Conservation (phyloP, 2,329 filamentous ascomycete genomes). For the Epicoccum sorghinum region DNA sequence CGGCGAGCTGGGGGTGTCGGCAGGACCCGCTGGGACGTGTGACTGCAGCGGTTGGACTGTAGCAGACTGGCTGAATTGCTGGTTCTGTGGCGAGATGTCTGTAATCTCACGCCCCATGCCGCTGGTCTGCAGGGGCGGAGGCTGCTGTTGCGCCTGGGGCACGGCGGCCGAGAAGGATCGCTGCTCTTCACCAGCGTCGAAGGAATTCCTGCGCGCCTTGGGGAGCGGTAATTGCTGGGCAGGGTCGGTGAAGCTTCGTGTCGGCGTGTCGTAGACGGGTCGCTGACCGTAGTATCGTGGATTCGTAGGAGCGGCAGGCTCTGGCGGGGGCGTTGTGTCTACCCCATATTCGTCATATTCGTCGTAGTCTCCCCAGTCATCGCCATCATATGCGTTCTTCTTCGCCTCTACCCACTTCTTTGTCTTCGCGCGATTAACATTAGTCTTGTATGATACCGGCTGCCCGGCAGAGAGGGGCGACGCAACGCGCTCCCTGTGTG, state of each 20-base stretch:
- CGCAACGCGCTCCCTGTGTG: constrained; percentile 36
- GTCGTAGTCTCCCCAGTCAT: constrained; percentile 81
- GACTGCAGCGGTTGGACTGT: constrained; percentile 58
- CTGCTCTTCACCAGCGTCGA: constrained; percentile 61
- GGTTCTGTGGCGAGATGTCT: constrained; percentile 47
- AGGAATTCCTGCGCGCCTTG: constrained; percentile 55
- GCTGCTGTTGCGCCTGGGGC: constrained; percentile 27
- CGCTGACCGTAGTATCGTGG: constrained; percentile 51
- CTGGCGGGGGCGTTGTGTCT: constrained; percentile 50
- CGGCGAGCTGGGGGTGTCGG: constrained; percentile 35
- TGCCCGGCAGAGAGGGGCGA: constrained; percentile 41
- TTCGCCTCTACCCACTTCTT: constrained; percentile 96
- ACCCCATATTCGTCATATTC: constrained; percentile 64
- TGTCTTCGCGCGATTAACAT: constrained; percentile 87
- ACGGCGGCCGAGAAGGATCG: constrained; percentile 54
- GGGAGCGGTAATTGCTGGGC: constrained; percentile 34
- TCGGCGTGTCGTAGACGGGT: constrained; percentile 25
- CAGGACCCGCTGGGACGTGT: constrained; percentile 49
- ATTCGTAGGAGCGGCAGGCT: constrained; percentile 49
- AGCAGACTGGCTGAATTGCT: constrained; percentile 58
- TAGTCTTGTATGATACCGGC: constrained; percentile 73
- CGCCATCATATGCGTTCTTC: constrained; percentile 84
- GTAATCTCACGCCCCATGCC: constrained; percentile 39
- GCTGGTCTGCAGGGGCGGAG: constrained; percentile 30
- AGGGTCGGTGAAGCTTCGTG: constrained; percentile 52